Percentiles rank a stretch among this genome's conserved stretches.
These are phyloP conservation scores for Fomitopsis betulina DNA, from an alignment of 1,284 basidiomycete genomes.

Conservation along the genomic window DNA sequence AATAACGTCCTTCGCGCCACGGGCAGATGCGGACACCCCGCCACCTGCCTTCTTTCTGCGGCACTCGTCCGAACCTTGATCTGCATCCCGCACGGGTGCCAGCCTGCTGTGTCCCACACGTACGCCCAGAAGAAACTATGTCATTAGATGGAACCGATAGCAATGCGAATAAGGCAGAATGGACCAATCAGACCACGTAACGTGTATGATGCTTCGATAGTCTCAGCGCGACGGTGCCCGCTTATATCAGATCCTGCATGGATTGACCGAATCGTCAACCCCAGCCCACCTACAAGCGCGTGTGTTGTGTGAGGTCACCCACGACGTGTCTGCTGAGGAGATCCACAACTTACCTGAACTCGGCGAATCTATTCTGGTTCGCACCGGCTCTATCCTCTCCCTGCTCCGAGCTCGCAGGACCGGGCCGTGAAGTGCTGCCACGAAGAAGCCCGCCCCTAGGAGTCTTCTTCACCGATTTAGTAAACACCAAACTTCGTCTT, in stretches of 20 bases:
- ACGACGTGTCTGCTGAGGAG: slow-evolving; percentile 2
- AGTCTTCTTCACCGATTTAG: slow-evolving; percentile 16
- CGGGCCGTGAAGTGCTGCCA: slow-evolving; percentile 16
- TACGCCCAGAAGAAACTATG: slow-evolving; percentile 7
- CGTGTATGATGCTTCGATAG: slow-evolving; percentile 6
- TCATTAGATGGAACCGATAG: slow-evolving; percentile 10
- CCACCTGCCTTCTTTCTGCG: background rate
- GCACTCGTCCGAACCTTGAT: slow-evolving; percentile 3
- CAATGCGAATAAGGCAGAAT: slow-evolving; percentile 1
- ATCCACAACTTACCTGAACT: slow-evolving; percentile 25
- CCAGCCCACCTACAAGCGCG: slow-evolving; percentile 18
- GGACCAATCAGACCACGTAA: slow-evolving; percentile 9
- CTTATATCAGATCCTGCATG: slow-evolving; percentile 8
- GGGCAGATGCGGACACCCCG: slow-evolving; percentile 1
- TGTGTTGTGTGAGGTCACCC: slow-evolving; percentile 13
- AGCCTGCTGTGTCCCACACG: slow-evolving; percentile 4
- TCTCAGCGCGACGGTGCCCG: slow-evolving; percentile 1
- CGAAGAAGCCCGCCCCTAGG: slow-evolving; percentile 12
- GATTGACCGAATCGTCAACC: slow-evolving; percentile 15
- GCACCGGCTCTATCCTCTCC: slow-evolving; percentile 11
- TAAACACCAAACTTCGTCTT: slow-evolving; percentile 16
- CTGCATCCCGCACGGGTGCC: slow-evolving; percentile 1
- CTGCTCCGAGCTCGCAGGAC: slow-evolving; percentile 13
- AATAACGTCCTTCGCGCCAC: slow-evolving; percentile 9
- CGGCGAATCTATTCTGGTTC: slow-evolving; percentile 24